These are phyloP conservation scores for Aspergillus intermedius DNA, from an alignment of 2,329 filamentous ascomycete species.

Conservation along the genomic window DNA sequence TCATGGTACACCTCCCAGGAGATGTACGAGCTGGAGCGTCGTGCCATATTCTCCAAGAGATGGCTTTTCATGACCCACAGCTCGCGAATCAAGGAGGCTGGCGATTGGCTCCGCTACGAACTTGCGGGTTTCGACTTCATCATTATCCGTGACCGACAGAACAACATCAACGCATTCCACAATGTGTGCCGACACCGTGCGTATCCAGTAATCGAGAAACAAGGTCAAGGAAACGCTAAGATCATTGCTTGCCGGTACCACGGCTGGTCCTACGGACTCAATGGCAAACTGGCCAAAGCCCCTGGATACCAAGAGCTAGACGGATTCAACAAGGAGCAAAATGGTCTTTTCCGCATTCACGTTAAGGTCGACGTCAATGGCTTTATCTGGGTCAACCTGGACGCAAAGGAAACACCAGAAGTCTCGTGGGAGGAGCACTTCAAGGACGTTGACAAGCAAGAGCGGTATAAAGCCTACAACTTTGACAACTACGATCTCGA, in stretches of 20 bases:
- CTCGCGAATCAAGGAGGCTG: conserved; percentile 28
- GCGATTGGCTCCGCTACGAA: conserved; percentile 49
- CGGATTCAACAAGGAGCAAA: conserved; percentile 30
- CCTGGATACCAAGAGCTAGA: conserved; percentile 1
- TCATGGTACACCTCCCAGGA: conserved; percentile 2
- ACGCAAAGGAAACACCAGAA: conserved; percentile 17
- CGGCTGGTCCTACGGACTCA: conserved; percentile 3
- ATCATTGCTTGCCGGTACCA: conserved; percentile 2
- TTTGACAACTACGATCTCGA: conserved; percentile 50
- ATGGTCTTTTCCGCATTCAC: conserved; percentile 49
- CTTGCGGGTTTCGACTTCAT: conserved; percentile 51
- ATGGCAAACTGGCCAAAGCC: conserved; percentile 1
- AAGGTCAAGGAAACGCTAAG: neutral
- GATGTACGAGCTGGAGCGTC: conserved; percentile 2
- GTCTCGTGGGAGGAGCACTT: conserved; percentile 49
- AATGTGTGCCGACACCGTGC: conserved; percentile 39
- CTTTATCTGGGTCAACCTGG: conserved; percentile 54
- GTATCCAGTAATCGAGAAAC: conserved; percentile 1
- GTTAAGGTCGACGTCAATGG: conserved; percentile 46
- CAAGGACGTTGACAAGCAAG: conserved; percentile 41
- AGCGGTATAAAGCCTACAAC: conserved; percentile 41
- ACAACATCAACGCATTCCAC: conserved; percentile 50
- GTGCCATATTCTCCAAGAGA: conserved; percentile 1
- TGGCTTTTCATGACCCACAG: conserved; percentile 2
- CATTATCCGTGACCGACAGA: conserved; percentile 41